Conservation (phyloP, 2,329 filamentous ascomycete species). For the Amylocarpus encephaloides region DNA sequence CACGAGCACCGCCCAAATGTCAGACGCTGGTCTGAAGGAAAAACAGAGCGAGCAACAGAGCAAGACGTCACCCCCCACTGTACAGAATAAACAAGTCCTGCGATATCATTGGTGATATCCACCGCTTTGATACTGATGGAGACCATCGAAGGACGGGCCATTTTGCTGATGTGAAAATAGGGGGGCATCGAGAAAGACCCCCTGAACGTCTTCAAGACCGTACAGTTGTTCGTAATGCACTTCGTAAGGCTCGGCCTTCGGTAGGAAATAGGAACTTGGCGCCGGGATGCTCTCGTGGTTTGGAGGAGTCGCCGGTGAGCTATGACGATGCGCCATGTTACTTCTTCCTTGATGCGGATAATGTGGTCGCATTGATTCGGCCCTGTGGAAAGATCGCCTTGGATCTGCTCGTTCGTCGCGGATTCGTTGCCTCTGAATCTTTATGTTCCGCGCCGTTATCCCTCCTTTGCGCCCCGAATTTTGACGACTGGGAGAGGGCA, state of each 20-base stretch:
- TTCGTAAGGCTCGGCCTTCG: slow-evolving; percentile 19
- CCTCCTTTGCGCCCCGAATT: slow-evolving; percentile 24
- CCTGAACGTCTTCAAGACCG: slow-evolving; percentile 24
- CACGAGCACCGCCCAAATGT: neutral
- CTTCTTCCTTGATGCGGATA: neutral
- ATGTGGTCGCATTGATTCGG: slow-evolving; percentile 7
- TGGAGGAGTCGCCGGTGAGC: slow-evolving; percentile 23
- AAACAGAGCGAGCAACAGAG: slow-evolving; percentile 2
- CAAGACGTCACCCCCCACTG: slow-evolving; percentile 1
- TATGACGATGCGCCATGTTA: slow-evolving; percentile 8
- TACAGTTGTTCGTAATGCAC: slow-evolving; percentile 21
- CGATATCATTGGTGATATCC: neutral
- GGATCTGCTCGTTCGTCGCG: slow-evolving; percentile 10
- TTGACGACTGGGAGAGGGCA: slow-evolving; percentile 30
- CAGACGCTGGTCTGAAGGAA: neutral
- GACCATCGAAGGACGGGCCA: slow-evolving; percentile 14
- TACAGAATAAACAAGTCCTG: neutral
- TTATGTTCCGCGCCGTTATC: slow-evolving; percentile 20
- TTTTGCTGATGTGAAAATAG: slow-evolving; percentile 22
- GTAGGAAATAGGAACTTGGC: slow-evolving; percentile 19
- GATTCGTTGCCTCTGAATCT: slow-evolving; percentile 15
- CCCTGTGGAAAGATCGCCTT: slow-evolving; percentile 4
- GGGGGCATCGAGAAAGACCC: slow-evolving; percentile 23
- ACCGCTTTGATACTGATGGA: slow-evolving; percentile 1
- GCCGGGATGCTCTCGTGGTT: slow-evolving; percentile 6